Evolutionary conservation across 2,329 filamentous ascomycete genomes (phyloP).

Genomic region (Aspergillus sp.): DNA sequence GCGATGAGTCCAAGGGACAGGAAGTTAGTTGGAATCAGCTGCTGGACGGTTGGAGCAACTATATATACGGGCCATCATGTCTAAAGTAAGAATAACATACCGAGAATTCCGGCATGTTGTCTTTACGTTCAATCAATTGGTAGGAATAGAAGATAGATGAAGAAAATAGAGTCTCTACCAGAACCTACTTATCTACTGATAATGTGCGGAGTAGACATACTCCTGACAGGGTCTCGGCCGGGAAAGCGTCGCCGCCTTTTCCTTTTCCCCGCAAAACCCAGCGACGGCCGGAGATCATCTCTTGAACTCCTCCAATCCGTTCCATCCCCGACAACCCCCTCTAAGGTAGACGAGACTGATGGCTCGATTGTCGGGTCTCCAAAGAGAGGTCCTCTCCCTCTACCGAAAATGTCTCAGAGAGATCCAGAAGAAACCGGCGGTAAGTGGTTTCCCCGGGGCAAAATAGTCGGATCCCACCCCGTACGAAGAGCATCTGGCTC

Average conservation of each 20-base stretch:
- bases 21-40: neutral
- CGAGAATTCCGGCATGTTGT: neutral
- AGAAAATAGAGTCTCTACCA: too few relatives aligned
- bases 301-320: neutral
- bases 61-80: too few relatives aligned
- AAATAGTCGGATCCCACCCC: neutral
- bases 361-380: slow-evolving; percentile 73
- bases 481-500: neutral
- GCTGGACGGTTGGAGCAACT: too few relatives aligned
- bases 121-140: too few relatives aligned
- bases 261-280: slow-evolving; percentile 9
- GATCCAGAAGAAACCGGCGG: slow-evolving; percentile 74
- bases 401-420: slow-evolving; percentile 85
- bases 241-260: slow-evolving; percentile 4
- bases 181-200: too few relatives aligned
- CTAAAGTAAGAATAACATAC: neutral
- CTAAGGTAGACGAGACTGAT: slow-evolving; percentile 18
- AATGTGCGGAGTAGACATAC: too few relatives aligned
- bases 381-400: slow-evolving; percentile 80
- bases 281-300: slow-evolving; percentile 24
- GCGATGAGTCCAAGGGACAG: slow-evolving; percentile 3
- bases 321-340: neutral
- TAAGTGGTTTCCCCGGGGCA: slow-evolving; percentile 42
- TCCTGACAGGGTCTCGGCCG: too few relatives aligned
- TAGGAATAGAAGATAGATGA: too few relatives aligned